Evolutionary conservation across 2,329 filamentous ascomycete genomes (phyloP), one percentile per base, ranked within the genome.

Genomic region (Hypoxylon sp.): DNA sequence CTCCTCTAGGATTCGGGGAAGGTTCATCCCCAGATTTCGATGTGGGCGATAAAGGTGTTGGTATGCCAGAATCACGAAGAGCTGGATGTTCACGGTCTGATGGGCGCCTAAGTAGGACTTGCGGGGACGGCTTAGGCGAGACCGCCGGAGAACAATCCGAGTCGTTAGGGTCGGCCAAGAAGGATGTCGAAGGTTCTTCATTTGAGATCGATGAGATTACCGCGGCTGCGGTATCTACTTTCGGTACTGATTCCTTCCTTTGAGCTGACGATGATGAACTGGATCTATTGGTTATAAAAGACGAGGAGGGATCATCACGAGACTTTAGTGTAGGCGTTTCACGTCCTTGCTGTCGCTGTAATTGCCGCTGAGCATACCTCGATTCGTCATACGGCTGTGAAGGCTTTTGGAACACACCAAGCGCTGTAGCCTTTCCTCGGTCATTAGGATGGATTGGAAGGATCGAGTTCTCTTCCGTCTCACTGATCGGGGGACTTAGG

Each of bases 311-410:
- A 24, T 86, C 86, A 3, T 84, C 74, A 10, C 84, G 83, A 70
- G 76, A 77, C 6, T 81, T 80, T 35, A 80, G 80, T 0, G 82
- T 83, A 0, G 91, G 88, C 0, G 88, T 88, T 62, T 91, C 91
- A 26, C 91, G 87, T 29, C 90, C 92, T 74, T 92, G 88, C 70
- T 95, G 92, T 78, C 97, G 88, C 77, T 94, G 92, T 52, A 92
- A 83, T 75, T 97, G 92, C 48, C 94, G 89, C 76, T 97, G 91
- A 4, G 92, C 88, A 75, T 93, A 98, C 75, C 93, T 92, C 19
- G 91, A 89, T 75, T 98, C 94, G 74, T 97, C 93, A 73, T 96
- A 97, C 6, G 90, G 87, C 55, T 91, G 88, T 1, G 83, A 81
- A 1, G 94, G 92, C 76, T 94, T 94, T 71, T 91, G 91, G 67